Conservation (phyloP, 495 filamentous ascomycete genomes). For the Entonaema liquescens region DNA sequence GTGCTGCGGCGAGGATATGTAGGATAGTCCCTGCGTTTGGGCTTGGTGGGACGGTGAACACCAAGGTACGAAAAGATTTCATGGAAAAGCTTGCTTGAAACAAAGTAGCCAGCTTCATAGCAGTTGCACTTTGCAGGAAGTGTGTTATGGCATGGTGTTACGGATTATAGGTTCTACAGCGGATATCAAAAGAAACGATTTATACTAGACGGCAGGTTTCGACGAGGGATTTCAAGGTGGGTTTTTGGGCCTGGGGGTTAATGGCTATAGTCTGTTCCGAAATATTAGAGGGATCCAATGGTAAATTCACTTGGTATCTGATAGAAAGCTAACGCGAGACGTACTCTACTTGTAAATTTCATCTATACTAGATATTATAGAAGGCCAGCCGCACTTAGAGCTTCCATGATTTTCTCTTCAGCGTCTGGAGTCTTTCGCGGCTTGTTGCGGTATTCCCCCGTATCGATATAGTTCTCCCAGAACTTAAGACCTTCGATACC, state of each 20-base stretch:
- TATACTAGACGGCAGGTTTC: slow-evolving; percentile 3
- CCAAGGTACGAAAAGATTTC: slow-evolving; percentile 67
- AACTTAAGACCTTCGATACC: slow-evolving; percentile 83
- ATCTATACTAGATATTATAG: slow-evolving; percentile 40
- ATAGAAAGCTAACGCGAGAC: slow-evolving; percentile 5
- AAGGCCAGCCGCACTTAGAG: slow-evolving; percentile 49
- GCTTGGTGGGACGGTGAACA: slow-evolving; percentile 89
- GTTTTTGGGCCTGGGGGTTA: not conserved
- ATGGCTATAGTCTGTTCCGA: not conserved
- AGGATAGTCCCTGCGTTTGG: slow-evolving; percentile 96
- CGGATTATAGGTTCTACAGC: not conserved
- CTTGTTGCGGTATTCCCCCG: slow-evolving; percentile 46
- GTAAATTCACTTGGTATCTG: not conserved
- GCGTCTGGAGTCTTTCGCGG: slow-evolving; percentile 22
- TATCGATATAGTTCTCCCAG: slow-evolving; percentile 75
- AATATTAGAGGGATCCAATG: slow-evolving; percentile 3
- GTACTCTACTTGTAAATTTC: not conserved
- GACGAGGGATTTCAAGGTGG: not conserved
- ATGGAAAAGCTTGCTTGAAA: slow-evolving; percentile 54
- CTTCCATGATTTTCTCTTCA: slow-evolving; percentile 42
- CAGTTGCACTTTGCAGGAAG: slow-evolving; percentile 1
- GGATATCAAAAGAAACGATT: slow-evolving; percentile 12
- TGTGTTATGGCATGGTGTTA: slow-evolving; percentile 19
- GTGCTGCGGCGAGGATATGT: slow-evolving; percentile 81
- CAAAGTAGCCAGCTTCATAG: not conserved